Conservation (phyloP, 495 filamentous ascomycete species). For the Penicillium coprophilum region DNA sequence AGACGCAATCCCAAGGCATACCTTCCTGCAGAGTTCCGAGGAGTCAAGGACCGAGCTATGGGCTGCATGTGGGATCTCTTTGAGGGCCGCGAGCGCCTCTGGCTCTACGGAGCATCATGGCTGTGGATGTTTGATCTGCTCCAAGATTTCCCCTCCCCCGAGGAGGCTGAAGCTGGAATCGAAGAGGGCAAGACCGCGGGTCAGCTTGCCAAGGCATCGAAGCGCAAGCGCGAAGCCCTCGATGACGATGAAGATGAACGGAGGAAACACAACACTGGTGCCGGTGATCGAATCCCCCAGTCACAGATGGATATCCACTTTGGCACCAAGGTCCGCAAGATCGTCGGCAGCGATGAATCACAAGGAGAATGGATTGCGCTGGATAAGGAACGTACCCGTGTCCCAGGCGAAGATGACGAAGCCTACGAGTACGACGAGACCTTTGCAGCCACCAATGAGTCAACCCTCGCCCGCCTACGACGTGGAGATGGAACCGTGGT, state of each 20-base stretch:
- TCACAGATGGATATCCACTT: constrained; percentile 55
- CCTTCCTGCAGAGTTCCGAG: constrained; percentile 70
- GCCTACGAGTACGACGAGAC: constrained; percentile 39
- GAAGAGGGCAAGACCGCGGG: constrained; percentile 24
- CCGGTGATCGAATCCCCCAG: constrained; percentile 61
- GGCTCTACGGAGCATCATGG: constrained; percentile 83
- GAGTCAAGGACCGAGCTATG: constrained; percentile 72
- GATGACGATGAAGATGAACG: constrained; percentile 37
- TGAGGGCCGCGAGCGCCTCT: constrained; percentile 59
- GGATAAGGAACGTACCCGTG: constrained; percentile 44
- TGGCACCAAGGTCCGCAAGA: constrained; percentile 57
- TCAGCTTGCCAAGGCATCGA: constrained; percentile 33
- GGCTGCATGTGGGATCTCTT: constrained; percentile 81
- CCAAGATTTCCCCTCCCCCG: constrained; percentile 59
- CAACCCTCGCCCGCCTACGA: constrained; percentile 36
- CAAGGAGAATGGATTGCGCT: constrained; percentile 45
- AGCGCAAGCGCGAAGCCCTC: constrained; percentile 46
- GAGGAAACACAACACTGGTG: constrained; percentile 52
- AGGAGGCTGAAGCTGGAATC: constrained; percentile 28
- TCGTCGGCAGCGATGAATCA: constrained; percentile 39
- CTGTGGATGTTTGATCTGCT: constrained; percentile 90
- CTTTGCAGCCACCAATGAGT: constrained; percentile 34
- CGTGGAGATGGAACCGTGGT: constrained; percentile 34
- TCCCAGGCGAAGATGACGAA: constrained; percentile 51
- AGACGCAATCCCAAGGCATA: constrained; percentile 71